Evolutionary conservation across 768 basidiomycete species (phyloP).

Genomic region (Pleurotus platypus): DNA sequence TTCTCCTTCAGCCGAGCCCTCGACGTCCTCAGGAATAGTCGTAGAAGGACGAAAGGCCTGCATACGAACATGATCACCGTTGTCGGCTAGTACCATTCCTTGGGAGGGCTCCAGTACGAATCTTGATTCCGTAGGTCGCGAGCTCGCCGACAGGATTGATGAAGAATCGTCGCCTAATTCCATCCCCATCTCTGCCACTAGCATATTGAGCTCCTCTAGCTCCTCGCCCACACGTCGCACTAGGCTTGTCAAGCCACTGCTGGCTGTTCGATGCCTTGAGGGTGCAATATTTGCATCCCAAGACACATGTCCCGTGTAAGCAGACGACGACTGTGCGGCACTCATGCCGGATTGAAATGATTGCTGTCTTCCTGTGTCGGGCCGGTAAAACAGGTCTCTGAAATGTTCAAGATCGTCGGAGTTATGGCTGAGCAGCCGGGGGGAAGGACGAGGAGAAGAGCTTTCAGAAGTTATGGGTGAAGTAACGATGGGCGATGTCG

Average conservation of each 20-base stretch:
- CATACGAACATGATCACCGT: constrained; percentile 20
- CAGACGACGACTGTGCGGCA: constrained; percentile 22
- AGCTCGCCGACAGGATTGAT: constrained; percentile 24
- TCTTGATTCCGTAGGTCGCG: constrained; percentile 10
- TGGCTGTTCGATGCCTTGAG: constrained; percentile 32
- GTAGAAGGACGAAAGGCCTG: constrained; percentile 36
- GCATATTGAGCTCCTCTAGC: constrained; percentile 33
- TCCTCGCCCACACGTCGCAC: constrained; percentile 51
- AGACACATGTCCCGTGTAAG: constrained; percentile 22
- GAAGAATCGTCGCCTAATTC: constrained; percentile 26
- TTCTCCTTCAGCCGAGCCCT: constrained; percentile 34
- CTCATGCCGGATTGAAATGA: constrained; percentile 13
- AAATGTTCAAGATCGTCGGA: constrained; percentile 70
- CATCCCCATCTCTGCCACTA: constrained; percentile 24
- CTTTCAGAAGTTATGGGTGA: constrained; percentile 20
- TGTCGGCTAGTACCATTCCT: constrained; percentile 7
- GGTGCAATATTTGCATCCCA: constrained; percentile 27
- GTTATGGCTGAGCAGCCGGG: constrained; percentile 52
- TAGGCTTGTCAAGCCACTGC: constrained; percentile 40
- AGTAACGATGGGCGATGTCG: constrained; percentile 9
- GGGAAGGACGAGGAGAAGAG: constrained; percentile 39
- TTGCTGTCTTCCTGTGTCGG: constrained; percentile 23
- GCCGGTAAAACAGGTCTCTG: constrained; percentile 70
- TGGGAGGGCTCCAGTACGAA: constrained; percentile 14
- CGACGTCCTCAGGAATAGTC: constrained; percentile 48